Evolutionary conservation across 1,284 basidiomycete genomes (phyloP), one percentile per base, ranked within the genome.

Genomic region (Leccinum subrobustum): DNA sequence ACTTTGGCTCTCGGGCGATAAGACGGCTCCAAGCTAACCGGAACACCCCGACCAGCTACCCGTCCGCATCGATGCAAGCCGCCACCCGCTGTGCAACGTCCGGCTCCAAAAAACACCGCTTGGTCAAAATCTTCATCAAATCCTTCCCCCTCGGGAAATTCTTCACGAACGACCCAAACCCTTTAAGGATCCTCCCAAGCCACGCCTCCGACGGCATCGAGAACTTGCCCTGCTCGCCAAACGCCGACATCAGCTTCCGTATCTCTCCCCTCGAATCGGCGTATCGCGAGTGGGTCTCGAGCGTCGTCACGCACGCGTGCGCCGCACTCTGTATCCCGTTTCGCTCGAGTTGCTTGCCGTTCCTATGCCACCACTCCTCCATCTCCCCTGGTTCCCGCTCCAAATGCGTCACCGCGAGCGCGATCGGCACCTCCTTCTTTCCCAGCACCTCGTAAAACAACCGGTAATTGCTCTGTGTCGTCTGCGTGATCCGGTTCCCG

Each of bases 321-420:
- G 65, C 70, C 1, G 62, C 60, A n/a, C 67, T 63, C 9, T 54
- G 60, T 35, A 73, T 69, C 0, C 71, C 59, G 12, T 44, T 64
- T 56, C 37, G 64, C 6, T 68, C 65, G 11, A 75, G 57, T 27
- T 44, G 61, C 56, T 57, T 61, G 33, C 42, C 47, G 16, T 73
- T 76, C 6, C 70, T 63, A 0, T 42, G 18, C 72, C 72, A 73
- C 72, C 72, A 75, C 1, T 65, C 65, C 44, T 75, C 72, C 73
- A 75, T 76, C 3, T 61, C 61, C 0, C 11, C 4, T 25, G 11
- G 47, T 0, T 75, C 74, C 25, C 70, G 58, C 58, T 73, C 72
- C 37, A 76, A 56, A 23, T 69, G 70, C 0, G 75, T 75, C 44
- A 76, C 65, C 0, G 65, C 73, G 4, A 73, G 56, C 35, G 71